A percentile compares a stretch with the other conserved stretches of the same genome.
These are phyloP conservation scores for Setaria italica DNA, from an alignment of 202 grass and related monocot genomes.

Conservation along the genomic window DNA sequence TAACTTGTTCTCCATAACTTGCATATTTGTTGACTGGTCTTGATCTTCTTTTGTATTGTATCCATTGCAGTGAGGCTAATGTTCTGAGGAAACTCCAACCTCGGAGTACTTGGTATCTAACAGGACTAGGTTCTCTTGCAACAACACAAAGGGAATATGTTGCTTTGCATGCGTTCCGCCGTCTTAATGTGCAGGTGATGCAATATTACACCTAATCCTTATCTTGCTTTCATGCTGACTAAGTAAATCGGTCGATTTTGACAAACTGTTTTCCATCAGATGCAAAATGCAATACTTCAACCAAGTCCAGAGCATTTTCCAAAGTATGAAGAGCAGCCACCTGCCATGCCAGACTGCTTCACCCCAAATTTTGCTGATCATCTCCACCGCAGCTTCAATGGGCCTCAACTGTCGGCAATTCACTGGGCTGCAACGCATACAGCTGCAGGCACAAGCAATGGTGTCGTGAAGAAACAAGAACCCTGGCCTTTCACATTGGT, in stretches of 20 bases:
- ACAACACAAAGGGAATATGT: slow-evolving; percentile 98
- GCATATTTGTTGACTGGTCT: slow-evolving; percentile 27
- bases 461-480: slow-evolving; percentile 81
- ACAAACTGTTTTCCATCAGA: slow-evolving; percentile 56
- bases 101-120: slow-evolving; percentile 83
- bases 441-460: slow-evolving; percentile 90
- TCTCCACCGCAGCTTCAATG: slow-evolving; percentile 85
- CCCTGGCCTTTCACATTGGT: slow-evolving; percentile 99
- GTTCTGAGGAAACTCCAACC: slow-evolving; percentile 86
- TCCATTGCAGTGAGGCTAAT: slow-evolving; percentile 65
- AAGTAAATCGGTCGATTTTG: slow-evolving; percentile 16
- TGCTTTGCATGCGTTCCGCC: slow-evolving; percentile 92
- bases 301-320: slow-evolving; percentile 98
- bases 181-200: slow-evolving; percentile 83
- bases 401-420: slow-evolving; percentile 90
- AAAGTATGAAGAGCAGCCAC: slow-evolving; percentile 89
- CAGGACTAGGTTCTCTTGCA: slow-evolving; percentile 89
- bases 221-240: slow-evolving; percentile 31
- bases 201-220: slow-evolving; percentile 14
- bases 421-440: slow-evolving; percentile 99
- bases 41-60: slow-evolving; percentile 17
- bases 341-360: slow-evolving; percentile 95
- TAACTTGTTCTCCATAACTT: slow-evolving; percentile 13
- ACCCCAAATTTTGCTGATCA: slow-evolving; percentile 91
- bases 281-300: slow-evolving; percentile 99